Conservation (phyloP, 495 filamentous ascomycete species). For the Penicillium coprophilum region DNA sequence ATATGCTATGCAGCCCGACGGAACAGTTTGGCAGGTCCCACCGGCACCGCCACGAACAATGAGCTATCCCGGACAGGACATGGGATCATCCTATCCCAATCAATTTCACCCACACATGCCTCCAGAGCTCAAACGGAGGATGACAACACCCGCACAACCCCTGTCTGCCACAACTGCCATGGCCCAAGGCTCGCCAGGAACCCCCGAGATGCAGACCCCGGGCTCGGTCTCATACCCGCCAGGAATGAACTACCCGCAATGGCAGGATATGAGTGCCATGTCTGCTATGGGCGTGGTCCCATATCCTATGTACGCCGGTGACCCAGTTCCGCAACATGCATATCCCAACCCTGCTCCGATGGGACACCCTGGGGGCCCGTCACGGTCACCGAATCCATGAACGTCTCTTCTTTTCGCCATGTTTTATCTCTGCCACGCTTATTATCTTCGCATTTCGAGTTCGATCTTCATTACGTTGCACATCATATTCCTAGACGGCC, state of each 20-base stretch:
- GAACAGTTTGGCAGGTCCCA: slow-evolving; percentile 42
- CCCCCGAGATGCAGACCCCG: slow-evolving; percentile 33
- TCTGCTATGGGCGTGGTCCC: slow-evolving; percentile 36
- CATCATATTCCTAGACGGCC: slow-evolving; percentile 31
- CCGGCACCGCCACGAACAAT: slow-evolving; percentile 37
- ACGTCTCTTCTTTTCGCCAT: background rate
- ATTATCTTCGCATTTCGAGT: slow-evolving; percentile 5
- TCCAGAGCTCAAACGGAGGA: slow-evolving; percentile 42
- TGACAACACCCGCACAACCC: slow-evolving; percentile 44
- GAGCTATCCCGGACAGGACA: slow-evolving; percentile 42
- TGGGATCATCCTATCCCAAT: slow-evolving; percentile 30
- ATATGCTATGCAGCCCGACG: slow-evolving; percentile 42
- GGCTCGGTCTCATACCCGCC: slow-evolving; percentile 39
- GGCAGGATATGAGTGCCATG: slow-evolving; percentile 42
- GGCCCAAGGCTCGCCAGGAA: slow-evolving; percentile 31
- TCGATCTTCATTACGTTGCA: slow-evolving; percentile 23
- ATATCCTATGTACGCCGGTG: slow-evolving; percentile 41
- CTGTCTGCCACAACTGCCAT: slow-evolving; percentile 22
- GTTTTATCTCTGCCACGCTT: background rate
- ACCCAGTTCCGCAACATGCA: slow-evolving; percentile 31
- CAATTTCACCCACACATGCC: slow-evolving; percentile 37
- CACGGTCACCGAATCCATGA: slow-evolving; percentile 23
- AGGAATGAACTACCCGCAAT: slow-evolving; percentile 37
- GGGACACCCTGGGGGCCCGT: slow-evolving; percentile 36
- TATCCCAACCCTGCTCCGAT: slow-evolving; percentile 36